phyloP scores from a whole-genome alignment of 2,329 filamentous ascomycete genomes.

The Penicillium sp. region DNA sequence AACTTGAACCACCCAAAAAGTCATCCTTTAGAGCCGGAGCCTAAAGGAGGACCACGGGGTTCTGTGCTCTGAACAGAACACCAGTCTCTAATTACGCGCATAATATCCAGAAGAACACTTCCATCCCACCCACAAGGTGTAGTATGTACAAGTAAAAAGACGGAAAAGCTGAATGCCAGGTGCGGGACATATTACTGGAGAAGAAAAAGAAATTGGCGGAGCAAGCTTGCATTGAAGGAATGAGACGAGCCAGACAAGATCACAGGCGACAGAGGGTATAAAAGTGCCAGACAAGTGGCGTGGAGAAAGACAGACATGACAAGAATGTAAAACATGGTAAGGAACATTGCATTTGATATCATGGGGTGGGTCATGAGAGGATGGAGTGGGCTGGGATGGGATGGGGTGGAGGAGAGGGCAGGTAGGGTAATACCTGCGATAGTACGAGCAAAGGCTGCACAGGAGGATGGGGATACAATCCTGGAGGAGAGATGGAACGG shows the following conservation, averaged over 20 bases:
- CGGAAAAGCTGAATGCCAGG: neutral
- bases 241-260: slow-evolving; percentile 12
- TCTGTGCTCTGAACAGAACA: neutral
- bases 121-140: neutral
- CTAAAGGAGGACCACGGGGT: neutral
- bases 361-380: slow-evolving; percentile 25
- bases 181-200: neutral
- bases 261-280: slow-evolving; percentile 28
- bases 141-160: neutral
- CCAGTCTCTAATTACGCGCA: neutral
- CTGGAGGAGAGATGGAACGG: neutral
- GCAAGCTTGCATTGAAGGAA: slow-evolving; percentile 6
- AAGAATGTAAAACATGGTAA: slow-evolving; percentile 14
- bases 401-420: too few species aligned
- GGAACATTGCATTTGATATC: slow-evolving; percentile 23
- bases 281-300: slow-evolving; percentile 16
- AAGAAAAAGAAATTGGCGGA: neutral
- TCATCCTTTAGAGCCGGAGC: neutral
- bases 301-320: slow-evolving; percentile 5
- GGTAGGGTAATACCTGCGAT: neutral
- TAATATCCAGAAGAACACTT: neutral
- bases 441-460: neutral
- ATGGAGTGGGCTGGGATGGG: neutral
- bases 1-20: neutral
- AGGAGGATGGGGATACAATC: neutral